A percentile compares a stretch with the other conserved stretches of the same genome.
These are phyloP conservation scores for Malus hybrid DNA, from an alignment of 331 rosid species.

Conservation along the genomic window DNA sequence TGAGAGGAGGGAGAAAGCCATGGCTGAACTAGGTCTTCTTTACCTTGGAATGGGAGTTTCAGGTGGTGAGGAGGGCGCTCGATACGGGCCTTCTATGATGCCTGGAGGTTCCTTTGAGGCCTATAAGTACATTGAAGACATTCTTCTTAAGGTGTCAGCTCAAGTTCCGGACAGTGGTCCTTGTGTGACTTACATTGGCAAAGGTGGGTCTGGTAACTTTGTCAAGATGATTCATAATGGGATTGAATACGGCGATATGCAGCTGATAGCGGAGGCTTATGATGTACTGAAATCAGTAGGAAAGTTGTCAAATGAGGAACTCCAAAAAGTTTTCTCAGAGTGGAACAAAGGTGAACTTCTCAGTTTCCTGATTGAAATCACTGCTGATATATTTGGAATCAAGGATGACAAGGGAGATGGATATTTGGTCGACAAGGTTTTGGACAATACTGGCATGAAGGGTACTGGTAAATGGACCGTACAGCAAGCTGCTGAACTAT, in stretches of 20 bases:
- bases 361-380: constrained; percentile 84
- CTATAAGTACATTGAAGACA: constrained; percentile 74
- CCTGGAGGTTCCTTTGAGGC: constrained; percentile 92
- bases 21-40: constrained; percentile 61
- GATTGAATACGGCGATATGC: constrained; percentile 87
- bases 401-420: constrained; percentile 82
- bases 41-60: constrained; percentile 93
- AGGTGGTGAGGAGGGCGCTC: constrained; percentile 90
- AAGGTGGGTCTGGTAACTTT: constrained; percentile 84
- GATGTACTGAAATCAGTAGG: constrained; percentile 86
- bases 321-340: constrained; percentile 55
- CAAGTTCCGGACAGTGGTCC: constrained; percentile 81
- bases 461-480: constrained; percentile 98
- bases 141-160: constrained; percentile 89
- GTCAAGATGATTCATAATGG: constrained; percentile 86
- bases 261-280: constrained; percentile 82
- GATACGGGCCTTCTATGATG: constrained; percentile 87
- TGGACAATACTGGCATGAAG: constrained; percentile 93
- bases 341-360: constrained; percentile 93
- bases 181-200: constrained; percentile 70
- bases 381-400: constrained; percentile 82
- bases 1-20: constrained; percentile 66
- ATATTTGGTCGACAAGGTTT: constrained; percentile 74
- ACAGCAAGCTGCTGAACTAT: constrained; percentile 85
- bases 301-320: constrained; percentile 79